Percentiles rank a stretch among this genome's conserved stretches.
Evolutionary conservation across 495 filamentous ascomycete genomes (phyloP).

Genomic region (Friedmanniomyces simplex): DNA sequence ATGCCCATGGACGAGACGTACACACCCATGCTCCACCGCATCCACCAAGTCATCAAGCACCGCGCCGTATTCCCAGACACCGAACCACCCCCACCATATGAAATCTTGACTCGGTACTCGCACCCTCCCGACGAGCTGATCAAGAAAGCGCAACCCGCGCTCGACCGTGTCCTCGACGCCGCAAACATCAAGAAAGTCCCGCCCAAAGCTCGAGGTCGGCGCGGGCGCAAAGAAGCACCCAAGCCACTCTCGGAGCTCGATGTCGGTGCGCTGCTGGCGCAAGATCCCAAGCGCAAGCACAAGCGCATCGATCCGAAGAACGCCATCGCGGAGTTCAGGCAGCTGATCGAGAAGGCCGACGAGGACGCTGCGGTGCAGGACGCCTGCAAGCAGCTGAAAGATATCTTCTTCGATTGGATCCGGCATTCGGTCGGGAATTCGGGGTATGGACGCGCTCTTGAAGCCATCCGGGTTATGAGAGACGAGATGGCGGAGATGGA

Average conservation of each 20-base stretch:
- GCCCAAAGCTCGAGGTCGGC: constrained; percentile 44
- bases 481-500: constrained; percentile 69
- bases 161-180: constrained; percentile 53
- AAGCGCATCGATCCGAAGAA: constrained; percentile 65
- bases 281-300: constrained; percentile 38
- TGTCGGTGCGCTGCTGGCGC: constrained; percentile 61
- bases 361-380: constrained; percentile 49
- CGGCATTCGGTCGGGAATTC: constrained; percentile 61
- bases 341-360: constrained; percentile 54
- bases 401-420: constrained; percentile 59
- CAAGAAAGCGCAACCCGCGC: constrained; percentile 39
- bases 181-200: constrained; percentile 91
- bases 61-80: constrained; percentile 67
- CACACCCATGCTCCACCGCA: constrained; percentile 84
- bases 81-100: constrained; percentile 53
- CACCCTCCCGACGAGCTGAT: constrained; percentile 60
- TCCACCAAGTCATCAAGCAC: constrained; percentile 72
- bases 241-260: constrained; percentile 90
- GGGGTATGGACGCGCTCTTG: constrained; percentile 64
- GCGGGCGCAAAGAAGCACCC: constrained; percentile 60
- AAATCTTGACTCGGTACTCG: constrained; percentile 63
- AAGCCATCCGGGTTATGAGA: constrained; percentile 66
- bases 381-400: constrained; percentile 62
- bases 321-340: constrained; percentile 86
- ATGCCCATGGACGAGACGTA: constrained; percentile 72